These are phyloP conservation scores for Cladosporium phlei DNA, from an alignment of 2,329 filamentous ascomycete species.

Conservation along the genomic window DNA sequence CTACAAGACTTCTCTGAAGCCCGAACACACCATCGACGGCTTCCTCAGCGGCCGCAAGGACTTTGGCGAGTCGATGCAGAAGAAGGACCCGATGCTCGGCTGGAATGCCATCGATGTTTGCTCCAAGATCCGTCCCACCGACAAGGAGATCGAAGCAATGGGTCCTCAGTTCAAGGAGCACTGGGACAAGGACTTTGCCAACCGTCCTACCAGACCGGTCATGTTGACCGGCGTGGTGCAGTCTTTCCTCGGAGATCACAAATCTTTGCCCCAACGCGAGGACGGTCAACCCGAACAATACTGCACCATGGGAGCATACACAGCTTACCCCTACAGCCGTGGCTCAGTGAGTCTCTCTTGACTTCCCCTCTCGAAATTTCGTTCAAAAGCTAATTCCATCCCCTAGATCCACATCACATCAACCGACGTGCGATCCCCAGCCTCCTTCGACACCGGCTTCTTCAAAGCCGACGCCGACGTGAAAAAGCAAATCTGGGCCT, in stretches of 20 bases:
- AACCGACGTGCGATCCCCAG: constrained; percentile 34
- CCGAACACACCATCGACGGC: constrained; percentile 49
- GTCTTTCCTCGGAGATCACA: constrained; percentile 27
- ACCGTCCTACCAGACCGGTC: constrained; percentile 42
- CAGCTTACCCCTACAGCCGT: constrained; percentile 56
- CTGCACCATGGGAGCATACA: constrained; percentile 35
- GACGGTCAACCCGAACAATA: neutral
- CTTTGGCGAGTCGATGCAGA: constrained; percentile 40
- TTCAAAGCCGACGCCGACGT: constrained; percentile 48
- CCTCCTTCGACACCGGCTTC: constrained; percentile 23
- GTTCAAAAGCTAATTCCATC: no score
- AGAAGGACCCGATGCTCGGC: constrained; percentile 48
- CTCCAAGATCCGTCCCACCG: constrained; percentile 52
- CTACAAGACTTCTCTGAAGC: constrained; percentile 44
- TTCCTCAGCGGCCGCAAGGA: constrained; percentile 46
- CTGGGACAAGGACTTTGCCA: constrained; percentile 53
- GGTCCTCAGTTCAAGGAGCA: constrained; percentile 48
- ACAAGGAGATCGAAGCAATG: constrained; percentile 47
- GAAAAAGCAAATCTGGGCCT: constrained; percentile 56
- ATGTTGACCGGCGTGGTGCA: constrained; percentile 38
- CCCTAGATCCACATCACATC: constrained; percentile 55
- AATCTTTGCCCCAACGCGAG: constrained; percentile 1
- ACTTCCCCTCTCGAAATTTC: no score
- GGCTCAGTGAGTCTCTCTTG: no score
- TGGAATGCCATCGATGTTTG: constrained; percentile 54